These are phyloP conservation scores for Albatrellus ellisii DNA, from an alignment of 768 basidiomycete species.

Conservation along the genomic window DNA sequence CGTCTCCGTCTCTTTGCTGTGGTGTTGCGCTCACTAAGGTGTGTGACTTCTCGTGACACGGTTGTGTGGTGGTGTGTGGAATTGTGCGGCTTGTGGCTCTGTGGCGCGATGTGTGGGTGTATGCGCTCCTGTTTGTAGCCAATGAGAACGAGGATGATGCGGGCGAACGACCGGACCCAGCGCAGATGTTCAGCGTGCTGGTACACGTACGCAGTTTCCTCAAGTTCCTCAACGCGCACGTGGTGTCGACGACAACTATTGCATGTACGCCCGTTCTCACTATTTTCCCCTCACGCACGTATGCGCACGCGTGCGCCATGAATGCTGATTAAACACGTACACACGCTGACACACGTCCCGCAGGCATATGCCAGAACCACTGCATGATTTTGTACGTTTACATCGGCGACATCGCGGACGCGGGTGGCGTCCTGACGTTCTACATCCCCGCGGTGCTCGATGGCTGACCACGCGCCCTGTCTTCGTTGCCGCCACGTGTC, in stretches of 20 bases:
- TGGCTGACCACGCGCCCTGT: constrained; percentile 23
- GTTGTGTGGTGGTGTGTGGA: too few relatives aligned
- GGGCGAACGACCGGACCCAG: constrained; percentile 33
- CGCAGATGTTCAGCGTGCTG: constrained; percentile 48
- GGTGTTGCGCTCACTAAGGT: not conserved
- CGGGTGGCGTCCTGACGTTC: constrained; percentile 78
- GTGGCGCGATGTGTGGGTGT: too few relatives aligned
- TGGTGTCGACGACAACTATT: constrained; percentile 74
- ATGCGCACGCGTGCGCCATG: not conserved
- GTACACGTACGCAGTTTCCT: constrained; percentile 64
- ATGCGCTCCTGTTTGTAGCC: constrained; percentile 17
- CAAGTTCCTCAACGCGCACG: constrained; percentile 71
- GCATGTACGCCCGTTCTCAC: constrained; percentile 46
- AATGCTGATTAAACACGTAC: too few relatives aligned
- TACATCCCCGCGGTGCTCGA: constrained; percentile 74
- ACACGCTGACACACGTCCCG: too few relatives aligned
- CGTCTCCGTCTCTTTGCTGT: not conserved
- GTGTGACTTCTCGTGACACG: too few relatives aligned
- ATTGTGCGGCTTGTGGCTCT: too few relatives aligned
- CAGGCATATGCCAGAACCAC: constrained; percentile 73
- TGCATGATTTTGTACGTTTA: constrained; percentile 86
- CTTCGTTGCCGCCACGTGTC: too few relatives aligned
- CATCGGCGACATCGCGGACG: constrained; percentile 65
- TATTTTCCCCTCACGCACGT: not conserved
- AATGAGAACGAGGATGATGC: constrained; percentile 23